Base-by-base conservation (phyloP, 495 filamentous ascomycete species). In the Lindgomyces ingoldianus region DNA sequence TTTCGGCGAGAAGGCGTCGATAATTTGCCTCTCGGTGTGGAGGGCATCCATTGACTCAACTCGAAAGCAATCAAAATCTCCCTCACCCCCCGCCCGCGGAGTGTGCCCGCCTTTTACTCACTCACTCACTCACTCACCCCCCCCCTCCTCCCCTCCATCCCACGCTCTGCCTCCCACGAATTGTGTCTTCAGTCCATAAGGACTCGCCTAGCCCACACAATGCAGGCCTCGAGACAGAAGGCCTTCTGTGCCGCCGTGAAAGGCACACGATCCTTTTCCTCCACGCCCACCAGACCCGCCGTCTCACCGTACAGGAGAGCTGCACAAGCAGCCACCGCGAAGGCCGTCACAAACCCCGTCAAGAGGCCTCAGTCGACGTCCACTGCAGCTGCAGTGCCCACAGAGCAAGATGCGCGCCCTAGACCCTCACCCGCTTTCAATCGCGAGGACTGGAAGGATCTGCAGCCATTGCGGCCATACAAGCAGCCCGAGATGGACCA, bases 401-500 rank as follows among this genome's bases (percentile, higher is more conserved):
- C n/a, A n/a, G 30, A 70, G 47, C 55, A 61, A 18, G 61, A 74
- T 44, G 9, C 39, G 12, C 70, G 76, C 48, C 24, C 74, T 1
- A 57, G 74, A 4, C 74, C 76, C 9, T 68, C 64, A 26, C 76
- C 76, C 11, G 75, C 76, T 16, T 78, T 78, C 74, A 77, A 78
- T 55, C 73, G 75, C 50, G 71, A 77, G 30, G 73, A 75, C 45
- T 70, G 51, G 24, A 64, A 62, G 25, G 68, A 77, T 60, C 62
- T 74, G 41, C 73, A 75, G 51, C 76, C 74, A 10, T 59, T 77
- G 33, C 65, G 62, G 62, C 76, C 73, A 41, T 75, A 60, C 56
- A 50, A 65, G 45, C 69, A 70, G 51, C 75, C 68, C 26, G 76
- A 75, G 65, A 75, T 78, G 76, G 76, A 78, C 70, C 76, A 78